Evolutionary conservation across 2,329 filamentous ascomycete genomes (phyloP), one percentile per base, ranked within the genome.

Genomic region (Trichoderma sp.): DNA sequence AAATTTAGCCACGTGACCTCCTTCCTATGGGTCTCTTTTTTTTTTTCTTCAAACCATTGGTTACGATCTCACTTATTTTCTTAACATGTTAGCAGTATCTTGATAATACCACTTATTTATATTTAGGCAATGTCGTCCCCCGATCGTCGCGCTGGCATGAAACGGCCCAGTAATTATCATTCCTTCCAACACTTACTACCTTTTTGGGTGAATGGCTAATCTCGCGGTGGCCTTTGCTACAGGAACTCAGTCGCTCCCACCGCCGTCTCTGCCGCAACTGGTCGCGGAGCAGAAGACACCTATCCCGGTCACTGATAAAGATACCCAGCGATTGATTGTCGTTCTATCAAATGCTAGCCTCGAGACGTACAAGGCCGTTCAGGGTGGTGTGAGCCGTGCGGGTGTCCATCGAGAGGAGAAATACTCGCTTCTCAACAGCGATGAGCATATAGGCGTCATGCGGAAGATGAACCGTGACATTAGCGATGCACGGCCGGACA

Each of bases 401-500:
- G 85, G 89, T 37, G 83, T 86, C 69, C 87, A 88, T 70, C 89
- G 92, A 63, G 94, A 97, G 76, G 95, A 97, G 79, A 98, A 98
- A 81, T 99, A 97, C 82, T 97, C 95, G 71, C 85, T 99, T 64
- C 89, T 99, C 77, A 99, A 99, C 85, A 97, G 94, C 81, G 96
- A 99, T 78, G 96, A 99, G 82, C 96, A 99, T 79, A 99, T 99
- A 74, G 96, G 96, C 71, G 92, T 98, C 73, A 97, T 99, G 94
- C 91, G 96, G 77, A 99, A 98, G 85, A 98, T 98, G 95, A 97
- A 97, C 79, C 88, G 96, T 75, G 96, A 99, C 79, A 98, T 99
- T 73, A 97, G 94, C 79, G 96, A 99, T 81, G 96, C 96, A 70
- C 90, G 96, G 74, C 96, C 96, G 55, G 96, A 99, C 81, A 99